These are phyloP conservation scores for Suillus occidentalis DNA, from an alignment of 768 basidiomycete genomes.

Conservation along the genomic window DNA sequence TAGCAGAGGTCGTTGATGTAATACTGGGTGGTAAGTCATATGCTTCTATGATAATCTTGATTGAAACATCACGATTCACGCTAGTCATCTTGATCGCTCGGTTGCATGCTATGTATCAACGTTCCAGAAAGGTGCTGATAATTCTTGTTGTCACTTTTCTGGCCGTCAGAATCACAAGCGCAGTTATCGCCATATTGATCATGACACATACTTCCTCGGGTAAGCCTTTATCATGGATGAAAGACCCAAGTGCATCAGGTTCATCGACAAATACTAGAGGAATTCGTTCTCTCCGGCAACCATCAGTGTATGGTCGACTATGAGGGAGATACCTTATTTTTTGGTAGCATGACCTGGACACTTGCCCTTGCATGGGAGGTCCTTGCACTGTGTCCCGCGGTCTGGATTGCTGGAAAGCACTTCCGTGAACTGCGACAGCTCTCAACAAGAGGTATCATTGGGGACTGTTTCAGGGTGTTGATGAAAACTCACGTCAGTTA, in stretches of 20 bases:
- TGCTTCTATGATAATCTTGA: too few species aligned
- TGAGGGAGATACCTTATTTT: not conserved
- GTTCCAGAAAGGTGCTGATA: too few species aligned
- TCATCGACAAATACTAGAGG: not conserved
- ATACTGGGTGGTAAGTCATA: too few species aligned
- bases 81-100: too few species aligned
- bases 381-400: not conserved
- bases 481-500: not conserved
- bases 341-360: not conserved
- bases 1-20: too few species aligned
- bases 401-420: not conserved
- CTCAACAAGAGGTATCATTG: not conserved
- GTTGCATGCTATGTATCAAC: too few species aligned
- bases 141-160: not conserved
- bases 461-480: not conserved
- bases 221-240: not conserved
- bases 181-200: not conserved
- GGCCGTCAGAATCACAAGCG: not conserved
- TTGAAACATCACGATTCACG: too few species aligned
- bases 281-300: not conserved
- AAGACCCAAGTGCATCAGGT: not conserved
- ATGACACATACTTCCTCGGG: not conserved
- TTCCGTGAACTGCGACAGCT: not conserved
- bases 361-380: not conserved
- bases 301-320: not conserved